Evolutionary conservation across 2,329 filamentous ascomycete species (phyloP).

Genomic region (Calonectria pauciramosa): DNA sequence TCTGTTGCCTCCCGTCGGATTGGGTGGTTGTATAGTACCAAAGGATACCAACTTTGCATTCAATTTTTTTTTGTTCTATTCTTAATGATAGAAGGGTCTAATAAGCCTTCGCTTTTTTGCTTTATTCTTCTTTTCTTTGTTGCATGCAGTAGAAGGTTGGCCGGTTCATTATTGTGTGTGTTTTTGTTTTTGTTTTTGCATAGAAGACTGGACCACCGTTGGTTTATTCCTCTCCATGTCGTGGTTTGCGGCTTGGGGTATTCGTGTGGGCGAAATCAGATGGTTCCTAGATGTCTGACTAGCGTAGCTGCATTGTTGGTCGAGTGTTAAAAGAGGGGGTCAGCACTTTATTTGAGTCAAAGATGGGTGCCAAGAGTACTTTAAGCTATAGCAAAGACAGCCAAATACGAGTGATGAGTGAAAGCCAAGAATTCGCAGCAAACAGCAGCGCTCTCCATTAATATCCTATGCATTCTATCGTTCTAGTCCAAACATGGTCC

Average conservation of each 20-base stretch:
- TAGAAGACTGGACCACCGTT: not conserved
- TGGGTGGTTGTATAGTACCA: conserved; percentile 33
- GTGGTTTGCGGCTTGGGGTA: not conserved
- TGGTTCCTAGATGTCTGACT: conserved; percentile 4
- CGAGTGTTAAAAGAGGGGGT: not conserved
- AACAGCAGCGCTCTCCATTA: conserved; percentile 13
- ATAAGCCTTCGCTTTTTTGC: conserved; percentile 19
- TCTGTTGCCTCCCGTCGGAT: conserved; percentile 6
- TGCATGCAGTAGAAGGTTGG: not conserved
- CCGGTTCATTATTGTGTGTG: not conserved
- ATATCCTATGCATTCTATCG: conserved; percentile 16
- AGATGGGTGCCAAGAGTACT: not conserved
- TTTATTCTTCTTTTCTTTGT: conserved; percentile 24
- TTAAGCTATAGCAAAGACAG: not conserved
- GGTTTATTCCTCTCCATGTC: not conserved
- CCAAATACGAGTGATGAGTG: not conserved
- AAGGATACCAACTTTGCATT: conserved; percentile 44
- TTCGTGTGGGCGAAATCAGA: not conserved
- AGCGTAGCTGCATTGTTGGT: not conserved
- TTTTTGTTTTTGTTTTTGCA: not conserved
- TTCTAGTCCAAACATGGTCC: conserved; percentile 4
- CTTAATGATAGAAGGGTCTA: conserved; percentile 38
- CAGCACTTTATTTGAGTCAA: conserved; percentile 7
- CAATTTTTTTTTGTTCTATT: conserved; percentile 33
- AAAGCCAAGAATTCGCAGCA: not conserved